These are phyloP conservation scores for Grosmannia serpens DNA, from an alignment of 2,329 filamentous ascomycete species.

Conservation along the genomic window DNA sequence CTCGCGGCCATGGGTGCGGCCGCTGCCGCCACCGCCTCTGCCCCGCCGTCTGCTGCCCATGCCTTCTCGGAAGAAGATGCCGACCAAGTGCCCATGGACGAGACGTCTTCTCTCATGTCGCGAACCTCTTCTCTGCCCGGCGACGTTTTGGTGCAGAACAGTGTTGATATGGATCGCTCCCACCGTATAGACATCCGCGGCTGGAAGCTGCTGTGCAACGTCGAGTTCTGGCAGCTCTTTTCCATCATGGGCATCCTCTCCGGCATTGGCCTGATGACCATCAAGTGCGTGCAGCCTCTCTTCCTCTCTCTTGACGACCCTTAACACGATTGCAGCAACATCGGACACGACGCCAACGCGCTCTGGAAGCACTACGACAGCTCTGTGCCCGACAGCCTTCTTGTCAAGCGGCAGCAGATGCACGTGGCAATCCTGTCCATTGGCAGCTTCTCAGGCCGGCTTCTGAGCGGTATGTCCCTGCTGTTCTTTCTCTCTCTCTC, in stretches of 20 bases:
- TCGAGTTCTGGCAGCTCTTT: constrained; percentile 89
- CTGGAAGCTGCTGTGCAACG: constrained; percentile 54
- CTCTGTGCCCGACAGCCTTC: constrained; percentile 58
- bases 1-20: background rate
- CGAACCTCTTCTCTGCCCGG: constrained; percentile 40
- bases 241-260: constrained; percentile 79
- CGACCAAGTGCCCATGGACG: constrained; percentile 39
- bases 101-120: constrained; percentile 70
- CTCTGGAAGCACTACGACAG: constrained; percentile 81
- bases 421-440: constrained; percentile 93
- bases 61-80: constrained; percentile 11
- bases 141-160: constrained; percentile 42
- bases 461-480: constrained; percentile 53
- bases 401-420: constrained; percentile 72
- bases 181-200: constrained; percentile 87
- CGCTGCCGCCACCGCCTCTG: background rate
- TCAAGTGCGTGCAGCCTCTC: constrained; percentile 59
- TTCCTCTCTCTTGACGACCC: background rate
- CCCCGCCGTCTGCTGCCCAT: constrained; percentile 3
- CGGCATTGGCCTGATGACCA: constrained; percentile 94
- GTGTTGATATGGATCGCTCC: constrained; percentile 61
- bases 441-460: constrained; percentile 71
- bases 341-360: constrained; percentile 79
- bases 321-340: constrained; percentile 53
- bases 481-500: background rate